Base-by-base conservation (phyloP, 2,329 filamentous ascomycete genomes). In the Pseudocercospora cruenta region DNA sequence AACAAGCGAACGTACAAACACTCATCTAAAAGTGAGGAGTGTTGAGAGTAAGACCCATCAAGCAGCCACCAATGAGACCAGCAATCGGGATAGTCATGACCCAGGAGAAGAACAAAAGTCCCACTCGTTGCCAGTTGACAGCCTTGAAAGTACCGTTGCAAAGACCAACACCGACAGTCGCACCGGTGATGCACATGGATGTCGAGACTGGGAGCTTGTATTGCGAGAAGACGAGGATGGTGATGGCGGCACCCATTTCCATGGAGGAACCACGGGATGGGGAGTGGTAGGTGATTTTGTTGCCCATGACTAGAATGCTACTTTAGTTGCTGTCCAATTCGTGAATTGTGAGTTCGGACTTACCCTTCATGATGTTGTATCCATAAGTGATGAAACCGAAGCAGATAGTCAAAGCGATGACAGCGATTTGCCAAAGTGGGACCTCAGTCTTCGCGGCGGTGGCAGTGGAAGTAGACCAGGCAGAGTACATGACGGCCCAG, bases 71-170 rank as follows among this genome's bases (percentile, higher is more conserved):
- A 45, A 66, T 4, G 84, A 84, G 57, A 89, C 81, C 64, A 31
- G 64, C 64, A 43, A 77, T 70, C 9, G 86, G 86, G 16, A 88
- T 80, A 1, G 86, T 88, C 65, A 87, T 81, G 72, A 87, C 78
- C 86, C 86, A 88, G 62, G 85, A 85, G 28, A 81, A 73, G 73
- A 87, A 87, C 73, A 87, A 86, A 83, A 85, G 87, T 4, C 77
- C 81, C 9, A 87, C 83, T 83, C 87, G 86, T 63, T 85, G 82
- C 85, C 85, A 88, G 78, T 88, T 88, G 70, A 88, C 84, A 43
- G 84, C 82, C 47, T 82, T 80, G 81, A 82, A 83, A 59, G 83
- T 82, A 26, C 85, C 85, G 54, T 84, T 85, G 77, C 85, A 87
- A 19, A 88, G 82, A 67, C 85, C 86, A 61, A 88, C 86, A 65